Conservation (phyloP, 2,329 filamentous ascomycete genomes). For the Beauveria sp. region DNA sequence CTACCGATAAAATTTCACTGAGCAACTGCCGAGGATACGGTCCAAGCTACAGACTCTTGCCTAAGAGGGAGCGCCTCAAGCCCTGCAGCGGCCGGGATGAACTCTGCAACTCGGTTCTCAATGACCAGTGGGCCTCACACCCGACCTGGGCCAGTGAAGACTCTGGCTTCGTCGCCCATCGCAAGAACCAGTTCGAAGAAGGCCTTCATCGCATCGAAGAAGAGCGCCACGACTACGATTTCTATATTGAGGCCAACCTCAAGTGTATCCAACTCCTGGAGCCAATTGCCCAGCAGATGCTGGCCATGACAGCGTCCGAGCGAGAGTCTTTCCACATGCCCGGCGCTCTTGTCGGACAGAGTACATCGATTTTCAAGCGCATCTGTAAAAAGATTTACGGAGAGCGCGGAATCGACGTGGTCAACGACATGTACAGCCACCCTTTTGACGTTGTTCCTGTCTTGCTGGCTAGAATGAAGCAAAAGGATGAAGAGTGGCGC, state of each 20-base stretch:
- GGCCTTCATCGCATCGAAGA: constrained; percentile 93
- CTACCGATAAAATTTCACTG: constrained; percentile 76
- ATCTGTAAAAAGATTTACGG: constrained; percentile 98
- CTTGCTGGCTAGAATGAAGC: constrained; percentile 80
- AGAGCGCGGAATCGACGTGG: constrained; percentile 76
- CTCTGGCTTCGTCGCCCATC: constrained; percentile 92
- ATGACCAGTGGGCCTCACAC: constrained; percentile 97
- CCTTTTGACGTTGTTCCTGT: constrained; percentile 86
- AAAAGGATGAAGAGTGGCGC: constrained; percentile 96
- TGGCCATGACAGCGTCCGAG: constrained; percentile 68
- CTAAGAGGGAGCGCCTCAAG: constrained; percentile 84
- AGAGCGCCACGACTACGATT: constrained; percentile 96
- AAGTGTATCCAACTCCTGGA: constrained; percentile 95
- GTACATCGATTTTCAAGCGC: constrained; percentile 92
- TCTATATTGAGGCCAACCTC: constrained; percentile 90
- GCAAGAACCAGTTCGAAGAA: constrained; percentile 94
- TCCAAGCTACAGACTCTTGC: constrained; percentile 87
- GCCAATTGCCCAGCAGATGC: constrained; percentile 84
- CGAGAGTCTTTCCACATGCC: constrained; percentile 71
- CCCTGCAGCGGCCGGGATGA: constrained; percentile 91
- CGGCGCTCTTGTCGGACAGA: constrained; percentile 79
- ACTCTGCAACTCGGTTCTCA: constrained; percentile 85
- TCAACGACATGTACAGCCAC: constrained; percentile 75
- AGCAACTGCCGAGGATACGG: constrained; percentile 95
- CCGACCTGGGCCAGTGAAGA: constrained; percentile 98